Conservation (phyloP, 2,329 filamentous ascomycete species). For the Exophiala mesophila region DNA sequence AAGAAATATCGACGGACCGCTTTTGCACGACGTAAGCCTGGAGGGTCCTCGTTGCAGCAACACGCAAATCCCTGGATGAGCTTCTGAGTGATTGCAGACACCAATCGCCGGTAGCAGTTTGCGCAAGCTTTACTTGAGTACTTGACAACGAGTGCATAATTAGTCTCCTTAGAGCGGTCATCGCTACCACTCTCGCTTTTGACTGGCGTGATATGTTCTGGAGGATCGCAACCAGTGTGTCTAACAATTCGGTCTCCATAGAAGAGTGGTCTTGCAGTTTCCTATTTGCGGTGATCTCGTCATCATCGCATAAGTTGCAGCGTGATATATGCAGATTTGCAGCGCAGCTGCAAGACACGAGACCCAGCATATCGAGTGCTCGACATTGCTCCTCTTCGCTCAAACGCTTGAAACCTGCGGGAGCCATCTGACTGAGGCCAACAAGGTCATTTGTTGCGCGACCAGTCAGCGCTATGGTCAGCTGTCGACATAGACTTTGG, state of each 20-base stretch:
- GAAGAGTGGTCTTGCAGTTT: slow-evolving; percentile 8
- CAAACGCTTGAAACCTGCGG: slow-evolving; percentile 42
- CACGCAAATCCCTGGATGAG: slow-evolving; percentile 76
- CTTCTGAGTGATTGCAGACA: slow-evolving; percentile 77
- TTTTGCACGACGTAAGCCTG: slow-evolving; percentile 56
- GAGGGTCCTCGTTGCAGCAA: slow-evolving; percentile 69
- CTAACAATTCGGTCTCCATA: slow-evolving; percentile 34
- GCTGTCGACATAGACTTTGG: slow-evolving; percentile 31
- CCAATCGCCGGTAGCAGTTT: slow-evolving; percentile 68
- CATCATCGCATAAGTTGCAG: slow-evolving; percentile 37
- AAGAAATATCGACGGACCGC: slow-evolving; percentile 41
- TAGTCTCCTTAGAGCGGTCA: slow-evolving; percentile 66
- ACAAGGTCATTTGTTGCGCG: slow-evolving; percentile 34
- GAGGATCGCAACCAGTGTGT: slow-evolving; percentile 40
- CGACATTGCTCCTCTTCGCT: slow-evolving; percentile 49
- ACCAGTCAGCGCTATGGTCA: slow-evolving; percentile 34
- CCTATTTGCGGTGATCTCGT: slow-evolving; percentile 18
- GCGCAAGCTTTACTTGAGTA: slow-evolving; percentile 61
- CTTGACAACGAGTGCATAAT: slow-evolving; percentile 60
- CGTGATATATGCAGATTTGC: slow-evolving; percentile 6
- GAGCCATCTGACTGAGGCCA: slow-evolving; percentile 41
- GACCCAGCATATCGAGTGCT: slow-evolving; percentile 52
- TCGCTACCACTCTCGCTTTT: slow-evolving; percentile 63
- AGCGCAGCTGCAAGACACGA: slow-evolving; percentile 49
- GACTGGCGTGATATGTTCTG: slow-evolving; percentile 45